phyloP scores from a whole-genome alignment of 192 early-diverging fungal species.

The Rhizoclosmatium globosum region DNA sequence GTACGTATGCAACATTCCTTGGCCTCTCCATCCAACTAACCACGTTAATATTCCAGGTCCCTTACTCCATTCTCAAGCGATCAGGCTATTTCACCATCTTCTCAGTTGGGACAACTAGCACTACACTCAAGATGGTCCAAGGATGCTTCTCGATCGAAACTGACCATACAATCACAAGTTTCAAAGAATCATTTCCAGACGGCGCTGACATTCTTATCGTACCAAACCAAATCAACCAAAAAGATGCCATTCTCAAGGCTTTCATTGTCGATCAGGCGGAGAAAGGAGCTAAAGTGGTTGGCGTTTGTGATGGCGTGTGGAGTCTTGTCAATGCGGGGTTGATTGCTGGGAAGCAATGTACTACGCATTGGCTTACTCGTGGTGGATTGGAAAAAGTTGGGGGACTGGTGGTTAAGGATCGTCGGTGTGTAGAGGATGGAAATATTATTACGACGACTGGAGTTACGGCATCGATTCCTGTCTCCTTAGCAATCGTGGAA shows the following conservation, averaged over 20 bases:
- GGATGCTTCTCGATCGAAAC: background rate
- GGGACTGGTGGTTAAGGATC: background rate
- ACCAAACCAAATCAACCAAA: background rate
- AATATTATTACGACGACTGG: background rate
- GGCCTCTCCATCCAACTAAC: background rate
- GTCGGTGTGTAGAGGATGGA: background rate
- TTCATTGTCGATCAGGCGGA: background rate
- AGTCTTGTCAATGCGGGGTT: background rate
- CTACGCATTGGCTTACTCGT: background rate
- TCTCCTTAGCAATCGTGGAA: background rate
- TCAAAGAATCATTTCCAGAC: background rate
- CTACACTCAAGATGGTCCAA: background rate
- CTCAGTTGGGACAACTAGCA: background rate
- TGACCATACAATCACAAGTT: background rate
- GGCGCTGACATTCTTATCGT: background rate
- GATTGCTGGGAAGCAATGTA: background rate
- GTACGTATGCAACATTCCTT: background rate
- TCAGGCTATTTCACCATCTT: background rate
- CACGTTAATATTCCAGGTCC: background rate
- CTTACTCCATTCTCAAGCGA: background rate
- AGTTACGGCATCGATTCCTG: background rate
- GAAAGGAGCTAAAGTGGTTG: background rate
- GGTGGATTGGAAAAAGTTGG: background rate
- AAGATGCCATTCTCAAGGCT: background rate
- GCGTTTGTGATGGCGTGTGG: background rate